These are phyloP conservation scores for Daldinia grandis DNA, from an alignment of 495 filamentous ascomycete species.

Conservation along the genomic window DNA sequence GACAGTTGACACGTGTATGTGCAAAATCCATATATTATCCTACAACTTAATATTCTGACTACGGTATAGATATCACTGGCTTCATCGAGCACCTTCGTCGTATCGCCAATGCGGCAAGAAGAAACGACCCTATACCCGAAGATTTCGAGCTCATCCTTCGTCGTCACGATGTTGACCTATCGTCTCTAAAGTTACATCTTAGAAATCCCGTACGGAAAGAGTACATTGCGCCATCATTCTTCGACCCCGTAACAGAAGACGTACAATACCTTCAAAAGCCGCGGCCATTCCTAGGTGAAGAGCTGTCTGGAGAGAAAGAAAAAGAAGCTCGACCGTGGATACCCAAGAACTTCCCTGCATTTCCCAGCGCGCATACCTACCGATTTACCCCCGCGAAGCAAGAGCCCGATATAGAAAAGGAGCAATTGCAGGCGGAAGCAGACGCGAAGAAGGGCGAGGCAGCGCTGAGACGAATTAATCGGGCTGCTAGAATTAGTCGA, in stretches of 20 bases:
- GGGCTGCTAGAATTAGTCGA: constrained; percentile 57
- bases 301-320: constrained; percentile 54
- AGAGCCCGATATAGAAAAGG: constrained; percentile 48
- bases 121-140: constrained; percentile 46
- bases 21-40: not conserved
- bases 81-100: constrained; percentile 46
- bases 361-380: constrained; percentile 58
- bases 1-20: constrained; percentile 52
- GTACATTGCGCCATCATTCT: constrained; percentile 43
- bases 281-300: constrained; percentile 49
- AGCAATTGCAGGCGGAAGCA: constrained; percentile 54
- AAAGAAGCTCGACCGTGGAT: constrained; percentile 54
- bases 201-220: constrained; percentile 51
- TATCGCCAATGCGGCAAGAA: constrained; percentile 49
- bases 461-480: constrained; percentile 54
- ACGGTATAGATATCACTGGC: constrained; percentile 46
- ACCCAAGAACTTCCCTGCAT: constrained; percentile 53
- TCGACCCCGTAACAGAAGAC: constrained; percentile 44
- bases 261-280: constrained; percentile 40
- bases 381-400: constrained; percentile 51
- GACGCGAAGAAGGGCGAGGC: constrained; percentile 57
- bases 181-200: constrained; percentile 50
- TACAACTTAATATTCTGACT: constrained; percentile 16
- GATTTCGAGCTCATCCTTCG: constrained; percentile 54
- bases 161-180: constrained; percentile 48